phyloP scores from a whole-genome alignment of 2,329 filamentous ascomycete genomes.

The Ophiognomonia clavigignenti-juglandacearum region DNA sequence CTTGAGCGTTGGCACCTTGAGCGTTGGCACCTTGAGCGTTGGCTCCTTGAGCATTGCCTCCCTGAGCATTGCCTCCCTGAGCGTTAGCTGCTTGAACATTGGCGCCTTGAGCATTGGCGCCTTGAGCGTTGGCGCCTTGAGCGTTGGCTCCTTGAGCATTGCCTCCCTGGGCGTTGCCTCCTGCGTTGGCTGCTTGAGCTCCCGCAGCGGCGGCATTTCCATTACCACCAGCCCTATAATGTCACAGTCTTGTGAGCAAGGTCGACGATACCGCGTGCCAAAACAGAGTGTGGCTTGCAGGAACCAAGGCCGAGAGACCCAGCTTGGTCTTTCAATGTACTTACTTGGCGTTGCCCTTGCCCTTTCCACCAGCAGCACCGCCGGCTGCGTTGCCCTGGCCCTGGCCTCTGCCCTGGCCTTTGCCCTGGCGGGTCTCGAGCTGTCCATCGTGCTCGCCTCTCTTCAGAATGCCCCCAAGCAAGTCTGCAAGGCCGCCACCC shows the following conservation, averaged over 20 bases:
- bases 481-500: neutral
- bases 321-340: too few species aligned
- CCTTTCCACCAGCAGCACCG: neutral
- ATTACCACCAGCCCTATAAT: neutral
- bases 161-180: neutral
- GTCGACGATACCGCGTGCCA: neutral
- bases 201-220: neutral
- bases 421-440: neutral
- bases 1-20: constrained; percentile 43
- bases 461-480: constrained; percentile 3
- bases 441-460: neutral
- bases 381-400: too few species aligned
- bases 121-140: constrained; percentile 24
- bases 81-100: too few species aligned
- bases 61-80: too few species aligned
- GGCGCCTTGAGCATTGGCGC: constrained; percentile 29
- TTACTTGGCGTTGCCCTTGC: neutral
- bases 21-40: too few species aligned
- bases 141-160: constrained; percentile 26
- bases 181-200: neutral
- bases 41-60: too few species aligned
- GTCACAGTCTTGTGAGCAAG: neutral
- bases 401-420: too few species aligned
- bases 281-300: neutral
- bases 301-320: too few species aligned